Base-by-base conservation (phyloP, 2,329 filamentous ascomycete genomes). In the Septoria petroselini region DNA sequence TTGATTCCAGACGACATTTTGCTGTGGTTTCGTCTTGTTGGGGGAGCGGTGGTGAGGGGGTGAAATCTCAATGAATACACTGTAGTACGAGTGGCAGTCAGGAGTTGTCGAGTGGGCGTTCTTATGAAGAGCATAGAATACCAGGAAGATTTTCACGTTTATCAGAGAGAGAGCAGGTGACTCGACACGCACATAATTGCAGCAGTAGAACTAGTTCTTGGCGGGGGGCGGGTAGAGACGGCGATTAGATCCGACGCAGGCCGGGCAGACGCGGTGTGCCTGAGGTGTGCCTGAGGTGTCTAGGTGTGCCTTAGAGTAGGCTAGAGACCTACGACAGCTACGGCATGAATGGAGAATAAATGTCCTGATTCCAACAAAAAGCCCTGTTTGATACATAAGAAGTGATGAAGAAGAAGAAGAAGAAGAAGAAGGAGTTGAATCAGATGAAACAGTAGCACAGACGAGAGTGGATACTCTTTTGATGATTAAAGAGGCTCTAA, bases 81-180 rank as follows among this genome's bases (percentile, higher is more conserved):
- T 39, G 34, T 33, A 17, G 34, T 33, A 17, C 34, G 43, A 33
- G 43, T 40, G 35, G 25, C 43, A 17, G 31, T 47, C 43, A 47
- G 43, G 35, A 47, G 5, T 18, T 47, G 43, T 30, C 12, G 3
- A n/a, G 14, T 18, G 2, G 43, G 31, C 17, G 43, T 40, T 47
- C 43, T 27, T 27, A 27, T 40, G 9, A 31, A 27, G 27, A 47
- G 34, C 43, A 47, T n/a, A n/a, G n/a, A n/a, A n/a, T 47, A 47
- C 35, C 43, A 25, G 43, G 23, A 29, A 43, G 19, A 43, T 29
- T 45, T 37, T 45, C 37, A 21, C n/a, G 19, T 37, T 35, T 7
- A 29, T n/a, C 37, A 27, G 23, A n/a, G 30, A n/a, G 6, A 15
- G n/a, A n/a, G n/a, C n/a, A 15, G 14, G 42, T 45, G 42, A 45